Base-by-base conservation (phyloP, 2,329 filamentous ascomycete species). In the Thyridium curvatum region DNA sequence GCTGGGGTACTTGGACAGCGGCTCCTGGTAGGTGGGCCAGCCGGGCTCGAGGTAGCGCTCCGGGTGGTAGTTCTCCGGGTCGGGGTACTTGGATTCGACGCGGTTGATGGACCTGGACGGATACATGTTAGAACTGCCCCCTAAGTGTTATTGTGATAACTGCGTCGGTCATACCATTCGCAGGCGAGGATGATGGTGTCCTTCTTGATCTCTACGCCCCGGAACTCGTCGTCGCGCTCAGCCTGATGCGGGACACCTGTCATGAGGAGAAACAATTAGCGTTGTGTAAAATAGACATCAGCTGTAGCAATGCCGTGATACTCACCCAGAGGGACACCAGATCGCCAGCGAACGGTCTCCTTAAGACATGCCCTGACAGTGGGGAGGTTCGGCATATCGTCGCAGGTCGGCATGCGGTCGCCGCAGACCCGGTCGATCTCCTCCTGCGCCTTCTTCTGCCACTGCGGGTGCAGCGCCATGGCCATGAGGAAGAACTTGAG, bases 11-110 rank as follows among this genome's bases (percentile, higher is more conserved):
- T 71, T 68, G 2, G 71, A 71, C n/a, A 83, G 67, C 0, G 79
- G 79, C 50, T 76, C 77, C 50, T 81, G 74, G 60, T 74, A 83
- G 1, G 79, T 80, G 1, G 79, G 79, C 68, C 72, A 84, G 15
- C 61, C 62, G n/a, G 72, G 58, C 46, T 80, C 72, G 10, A 84
- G 66, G 64, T 75, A 84, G 30, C 79, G 70, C 47, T 81, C 77
- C 0, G 80, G 79, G 18, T 66, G 71, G 59, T 71, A 84, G 46
- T 60, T 68, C 35, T 84, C 77, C n/a, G 77, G 73, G 49, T 82
- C 73, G 2, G 77, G 77, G 50, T 84, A 84, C 40, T 69, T 72
- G 29, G 59, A 59, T 2, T 71, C 66, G 44, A 82, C 75, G 32
- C 76, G 72, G 52, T 77, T 72, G 52, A 81, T 72, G 33, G 67